These are phyloP conservation scores for Aspergillus quadricinctus DNA, from an alignment of 2,329 filamentous ascomycete species.

Conservation along the genomic window DNA sequence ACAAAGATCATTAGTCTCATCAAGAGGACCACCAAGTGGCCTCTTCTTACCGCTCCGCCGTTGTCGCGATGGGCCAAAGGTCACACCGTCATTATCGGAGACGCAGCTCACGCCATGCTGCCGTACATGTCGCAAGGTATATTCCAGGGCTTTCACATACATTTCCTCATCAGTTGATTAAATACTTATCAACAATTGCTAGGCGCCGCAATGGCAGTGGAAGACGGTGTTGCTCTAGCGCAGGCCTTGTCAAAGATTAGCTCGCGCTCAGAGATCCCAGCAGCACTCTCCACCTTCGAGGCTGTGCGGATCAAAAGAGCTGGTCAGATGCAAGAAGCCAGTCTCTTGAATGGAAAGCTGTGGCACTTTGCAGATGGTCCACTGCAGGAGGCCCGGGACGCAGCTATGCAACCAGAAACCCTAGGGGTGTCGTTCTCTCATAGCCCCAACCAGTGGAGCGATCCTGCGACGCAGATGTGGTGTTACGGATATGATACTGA, in stretches of 20 bases:
- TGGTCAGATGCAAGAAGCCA: slow-evolving; percentile 43
- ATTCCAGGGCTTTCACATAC: too few relatives aligned
- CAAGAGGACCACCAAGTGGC: too few relatives aligned
- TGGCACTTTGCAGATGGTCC: slow-evolving; percentile 48
- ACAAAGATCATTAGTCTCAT: too few relatives aligned
- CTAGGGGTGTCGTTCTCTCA: slow-evolving; percentile 32
- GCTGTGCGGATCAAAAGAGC: slow-evolving; percentile 31
- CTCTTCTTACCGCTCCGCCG: too few relatives aligned
- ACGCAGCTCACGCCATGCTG: too few relatives aligned
- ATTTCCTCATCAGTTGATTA: too few relatives aligned
- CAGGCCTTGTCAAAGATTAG: slow-evolving; percentile 26
- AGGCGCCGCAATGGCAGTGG: slow-evolving; percentile 44
- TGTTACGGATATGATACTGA: slow-evolving; percentile 49
- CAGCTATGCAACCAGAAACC: slow-evolving; percentile 40
- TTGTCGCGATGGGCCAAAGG: too few relatives aligned
- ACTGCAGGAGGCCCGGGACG: slow-evolving; percentile 40
- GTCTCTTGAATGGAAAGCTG: slow-evolving; percentile 44
- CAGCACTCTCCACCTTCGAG: slow-evolving; percentile 37
- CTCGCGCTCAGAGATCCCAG: slow-evolving; percentile 20
- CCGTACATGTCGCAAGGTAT: too few relatives aligned
- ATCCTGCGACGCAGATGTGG: slow-evolving; percentile 45
- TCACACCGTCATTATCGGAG: too few relatives aligned
- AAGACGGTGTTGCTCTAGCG: slow-evolving; percentile 41
- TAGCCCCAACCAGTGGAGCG: slow-evolving; percentile 48
- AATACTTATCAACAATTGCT: too few relatives aligned